Conservation (phyloP, 1,284 basidiomycete species). For the Ganoderma multipileum region DNA sequence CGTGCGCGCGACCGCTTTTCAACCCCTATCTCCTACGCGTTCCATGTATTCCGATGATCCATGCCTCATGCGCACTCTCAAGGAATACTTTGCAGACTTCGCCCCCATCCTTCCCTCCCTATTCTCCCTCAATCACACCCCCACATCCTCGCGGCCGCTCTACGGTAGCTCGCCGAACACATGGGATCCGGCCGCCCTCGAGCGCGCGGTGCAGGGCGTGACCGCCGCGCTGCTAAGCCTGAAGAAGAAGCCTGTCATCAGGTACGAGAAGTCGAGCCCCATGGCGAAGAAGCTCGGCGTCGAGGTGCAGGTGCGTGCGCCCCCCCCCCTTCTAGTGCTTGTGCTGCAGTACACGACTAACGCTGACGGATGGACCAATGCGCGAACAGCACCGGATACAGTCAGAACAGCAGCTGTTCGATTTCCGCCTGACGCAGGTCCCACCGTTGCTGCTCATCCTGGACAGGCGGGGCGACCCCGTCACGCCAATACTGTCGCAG, state of each 20-base stretch:
- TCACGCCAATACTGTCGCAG: slow-evolving; percentile 96
- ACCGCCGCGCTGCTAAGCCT: slow-evolving; percentile 89
- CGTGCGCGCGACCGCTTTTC: background rate
- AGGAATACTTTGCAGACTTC: slow-evolving; percentile 98
- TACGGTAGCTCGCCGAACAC: slow-evolving; percentile 70
- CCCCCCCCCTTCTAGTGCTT: background rate
- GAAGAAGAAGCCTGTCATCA: slow-evolving; percentile 94
- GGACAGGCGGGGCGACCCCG: slow-evolving; percentile 96
- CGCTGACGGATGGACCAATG: background rate
- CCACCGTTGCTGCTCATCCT: slow-evolving; percentile 79
- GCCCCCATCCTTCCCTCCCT: slow-evolving; percentile 86
- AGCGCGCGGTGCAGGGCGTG: slow-evolving; percentile 85
- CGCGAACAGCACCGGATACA: slow-evolving; percentile 69
- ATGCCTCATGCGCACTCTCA: slow-evolving; percentile 34
- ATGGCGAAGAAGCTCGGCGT: slow-evolving; percentile 91
- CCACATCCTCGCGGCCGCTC: slow-evolving; percentile 65
- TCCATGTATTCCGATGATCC: background rate
- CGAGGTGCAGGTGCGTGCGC: slow-evolving; percentile 77
- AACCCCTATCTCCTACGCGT: background rate
- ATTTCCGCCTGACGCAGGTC: slow-evolving; percentile 79
- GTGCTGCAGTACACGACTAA: too few relatives aligned
- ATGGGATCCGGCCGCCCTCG: slow-evolving; percentile 81
- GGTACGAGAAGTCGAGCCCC: slow-evolving; percentile 93
- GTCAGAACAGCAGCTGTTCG: slow-evolving; percentile 75
- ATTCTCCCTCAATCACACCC: slow-evolving; percentile 88